These are phyloP conservation scores for Pythium diclinum DNA, from an alignment of 352 stramenopile species.

Conservation along the genomic window DNA sequence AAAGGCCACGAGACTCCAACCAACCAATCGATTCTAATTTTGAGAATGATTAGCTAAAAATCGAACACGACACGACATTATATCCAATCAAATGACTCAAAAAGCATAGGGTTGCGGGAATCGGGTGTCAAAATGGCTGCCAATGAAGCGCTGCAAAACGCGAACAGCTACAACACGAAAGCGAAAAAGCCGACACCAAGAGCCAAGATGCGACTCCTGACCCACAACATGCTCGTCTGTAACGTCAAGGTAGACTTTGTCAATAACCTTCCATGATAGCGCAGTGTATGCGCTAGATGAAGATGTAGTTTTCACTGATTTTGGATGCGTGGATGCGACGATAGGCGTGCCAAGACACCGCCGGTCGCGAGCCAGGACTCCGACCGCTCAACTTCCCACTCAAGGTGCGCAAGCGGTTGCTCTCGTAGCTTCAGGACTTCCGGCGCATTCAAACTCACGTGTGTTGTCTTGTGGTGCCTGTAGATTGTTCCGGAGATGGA, in stretches of 20 bases:
- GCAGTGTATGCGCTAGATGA: background rate
- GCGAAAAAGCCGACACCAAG: background rate
- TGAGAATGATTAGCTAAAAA: slow-evolving; percentile 21
- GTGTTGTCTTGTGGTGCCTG: background rate
- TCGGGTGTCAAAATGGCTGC: slow-evolving; percentile 24
- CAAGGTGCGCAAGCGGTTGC: slow-evolving; percentile 34
- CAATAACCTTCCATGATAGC: background rate
- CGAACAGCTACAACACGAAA: slow-evolving; percentile 10
- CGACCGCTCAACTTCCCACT: slow-evolving; percentile 82
- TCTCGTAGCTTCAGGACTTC: background rate
- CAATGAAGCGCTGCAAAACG: slow-evolving; percentile 10
- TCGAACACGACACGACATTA: background rate
- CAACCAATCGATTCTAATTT: slow-evolving; percentile 32
- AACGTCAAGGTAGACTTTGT: slow-evolving; percentile 61
- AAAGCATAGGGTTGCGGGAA: slow-evolving; percentile 6
- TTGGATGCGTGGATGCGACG: background rate
- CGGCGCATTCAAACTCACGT: background rate
- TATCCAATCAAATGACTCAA: slow-evolving; percentile 14
- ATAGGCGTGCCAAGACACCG: slow-evolving; percentile 74
- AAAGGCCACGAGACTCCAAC: slow-evolving; percentile 25
- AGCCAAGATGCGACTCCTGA: slow-evolving; percentile 71
- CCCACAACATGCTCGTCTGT: slow-evolving; percentile 87
- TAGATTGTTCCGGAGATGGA: slow-evolving; percentile 81
- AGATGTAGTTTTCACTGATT: slow-evolving; percentile 10
- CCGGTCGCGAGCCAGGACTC: slow-evolving; percentile 49